These are phyloP conservation scores for Lactifluus rugatus DNA, from an alignment of 768 basidiomycete species.

Conservation along the genomic window DNA sequence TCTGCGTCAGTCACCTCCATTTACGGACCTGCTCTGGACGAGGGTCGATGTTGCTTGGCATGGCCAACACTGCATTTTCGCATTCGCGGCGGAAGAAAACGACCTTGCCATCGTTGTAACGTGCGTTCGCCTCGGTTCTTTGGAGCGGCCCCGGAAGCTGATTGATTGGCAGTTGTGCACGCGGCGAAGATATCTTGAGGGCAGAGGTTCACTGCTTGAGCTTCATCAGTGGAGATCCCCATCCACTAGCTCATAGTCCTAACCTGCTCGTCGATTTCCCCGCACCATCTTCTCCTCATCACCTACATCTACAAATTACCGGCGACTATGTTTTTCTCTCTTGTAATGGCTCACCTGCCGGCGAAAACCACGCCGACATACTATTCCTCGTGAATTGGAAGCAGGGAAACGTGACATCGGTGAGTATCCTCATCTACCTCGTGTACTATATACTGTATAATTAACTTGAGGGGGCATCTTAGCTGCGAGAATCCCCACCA, in stretches of 20 bases:
- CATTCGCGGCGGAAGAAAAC: slow-evolving; percentile 3
- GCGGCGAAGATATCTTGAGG: not conserved
- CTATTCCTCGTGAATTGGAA: slow-evolving; percentile 4
- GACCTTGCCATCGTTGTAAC: slow-evolving; percentile 1
- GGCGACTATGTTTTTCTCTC: not conserved
- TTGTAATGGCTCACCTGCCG: slow-evolving; percentile 1
- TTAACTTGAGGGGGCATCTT: not conserved
- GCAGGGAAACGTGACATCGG: not conserved
- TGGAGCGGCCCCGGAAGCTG: not conserved
- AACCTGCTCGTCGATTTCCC: slow-evolving; percentile 3
- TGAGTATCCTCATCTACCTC: not conserved
- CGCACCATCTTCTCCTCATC: not conserved
- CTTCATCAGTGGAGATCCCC: not conserved
- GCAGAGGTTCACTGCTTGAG: not conserved
- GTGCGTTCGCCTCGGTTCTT: not conserved
- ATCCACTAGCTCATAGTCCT: not conserved
- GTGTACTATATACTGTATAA: not conserved
- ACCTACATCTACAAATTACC: slow-evolving; percentile 1
- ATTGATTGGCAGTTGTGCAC: not conserved
- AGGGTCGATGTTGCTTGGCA: not conserved
- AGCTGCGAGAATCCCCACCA: not conserved
- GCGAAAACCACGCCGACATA: not conserved
- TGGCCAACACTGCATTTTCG: not conserved
- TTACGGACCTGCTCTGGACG: not conserved
- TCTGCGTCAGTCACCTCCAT: not conserved